Evolutionary conservation across 169 alveolate genomes (phyloP).

Genomic region (Perkinsus chesapeaki): DNA sequence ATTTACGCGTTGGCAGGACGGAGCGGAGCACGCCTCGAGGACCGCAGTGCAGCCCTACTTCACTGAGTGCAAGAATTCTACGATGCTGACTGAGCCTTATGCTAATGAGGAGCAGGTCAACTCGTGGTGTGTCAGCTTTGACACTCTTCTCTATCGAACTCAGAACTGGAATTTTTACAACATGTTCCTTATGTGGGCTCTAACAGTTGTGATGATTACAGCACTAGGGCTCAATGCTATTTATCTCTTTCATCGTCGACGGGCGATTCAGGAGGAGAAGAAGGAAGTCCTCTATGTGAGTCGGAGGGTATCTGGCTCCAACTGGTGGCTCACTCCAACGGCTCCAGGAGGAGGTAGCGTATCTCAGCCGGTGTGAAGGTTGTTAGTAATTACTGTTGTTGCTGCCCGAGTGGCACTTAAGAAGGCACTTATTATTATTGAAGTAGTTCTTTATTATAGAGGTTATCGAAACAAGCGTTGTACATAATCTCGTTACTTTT

Average conservation of each 20-base stretch:
- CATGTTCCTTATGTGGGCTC: not conserved
- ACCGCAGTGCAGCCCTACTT: not conserved
- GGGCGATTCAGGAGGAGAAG: not conserved
- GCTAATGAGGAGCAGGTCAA: not conserved
- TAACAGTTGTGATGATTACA: not conserved
- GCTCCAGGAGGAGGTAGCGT: not conserved
- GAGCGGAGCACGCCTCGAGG: not conserved
- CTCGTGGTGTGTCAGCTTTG: not conserved
- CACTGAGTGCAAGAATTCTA: not conserved
- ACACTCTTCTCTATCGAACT: not conserved
- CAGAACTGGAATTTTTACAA: not conserved
- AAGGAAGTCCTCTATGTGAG: not conserved
- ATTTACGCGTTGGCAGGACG: not conserved
- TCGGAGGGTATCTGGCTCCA: not conserved
- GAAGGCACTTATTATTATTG: too few species aligned
- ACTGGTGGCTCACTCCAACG: not conserved
- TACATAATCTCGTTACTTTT: not conserved
- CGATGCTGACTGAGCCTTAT: not conserved
- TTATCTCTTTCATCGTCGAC: not conserved
- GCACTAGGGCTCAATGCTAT: not conserved
- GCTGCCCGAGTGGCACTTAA: not conserved
- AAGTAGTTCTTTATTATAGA: not conserved
- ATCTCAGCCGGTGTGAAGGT: not conserved
- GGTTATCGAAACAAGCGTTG: not conserved
- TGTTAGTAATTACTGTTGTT: not conserved